Evolutionary conservation across 208 protist genomes (phyloP).

Genomic region (Wallacemonas collosoma): DNA sequence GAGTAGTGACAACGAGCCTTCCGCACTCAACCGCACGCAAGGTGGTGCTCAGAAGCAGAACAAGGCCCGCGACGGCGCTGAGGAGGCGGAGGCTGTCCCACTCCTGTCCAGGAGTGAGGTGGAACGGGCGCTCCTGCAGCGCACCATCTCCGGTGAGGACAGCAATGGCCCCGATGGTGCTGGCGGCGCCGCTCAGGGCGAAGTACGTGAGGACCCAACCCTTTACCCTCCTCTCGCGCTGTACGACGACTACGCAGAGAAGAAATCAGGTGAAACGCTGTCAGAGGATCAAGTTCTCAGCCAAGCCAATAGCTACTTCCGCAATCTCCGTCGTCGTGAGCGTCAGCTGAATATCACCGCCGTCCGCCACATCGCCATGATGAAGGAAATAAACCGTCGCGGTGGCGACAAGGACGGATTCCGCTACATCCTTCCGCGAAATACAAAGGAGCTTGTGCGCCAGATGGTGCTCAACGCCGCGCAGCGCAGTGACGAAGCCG

Average conservation of each 20-base stretch:
- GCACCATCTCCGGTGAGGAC: conserved; percentile 55
- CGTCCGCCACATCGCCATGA: conserved; percentile 49
- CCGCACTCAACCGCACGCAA: too few species aligned
- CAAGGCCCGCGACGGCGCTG: neutral
- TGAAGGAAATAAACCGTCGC: conserved; percentile 78
- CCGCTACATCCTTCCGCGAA: conserved; percentile 81
- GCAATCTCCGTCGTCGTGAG: conserved; percentile 62
- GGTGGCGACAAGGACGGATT: conserved; percentile 91
- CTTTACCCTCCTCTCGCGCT: conserved; percentile 64
- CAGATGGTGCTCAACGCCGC: conserved; percentile 44
- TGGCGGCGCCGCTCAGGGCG: conserved; percentile 5
- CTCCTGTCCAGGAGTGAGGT: conserved; percentile 17
- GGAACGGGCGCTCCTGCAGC: conserved; percentile 52
- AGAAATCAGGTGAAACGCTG: conserved; percentile 58
- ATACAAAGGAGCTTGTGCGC: conserved; percentile 68
- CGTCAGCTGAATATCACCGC: conserved; percentile 57
- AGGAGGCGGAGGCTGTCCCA: neutral
- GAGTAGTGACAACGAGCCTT: neutral
- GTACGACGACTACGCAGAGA: conserved; percentile 73
- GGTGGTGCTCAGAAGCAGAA: neutral
- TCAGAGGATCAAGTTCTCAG: conserved; percentile 62
- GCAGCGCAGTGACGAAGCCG: conserved; percentile 30
- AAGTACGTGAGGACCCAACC: conserved; percentile 30
- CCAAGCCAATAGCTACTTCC: conserved; percentile 81
- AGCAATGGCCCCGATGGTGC: conserved; percentile 6